Evolutionary conservation across 345 rosid species (phyloP), one percentile per base, ranked within the genome.

Genomic region (Gossypium thurberi): DNA sequence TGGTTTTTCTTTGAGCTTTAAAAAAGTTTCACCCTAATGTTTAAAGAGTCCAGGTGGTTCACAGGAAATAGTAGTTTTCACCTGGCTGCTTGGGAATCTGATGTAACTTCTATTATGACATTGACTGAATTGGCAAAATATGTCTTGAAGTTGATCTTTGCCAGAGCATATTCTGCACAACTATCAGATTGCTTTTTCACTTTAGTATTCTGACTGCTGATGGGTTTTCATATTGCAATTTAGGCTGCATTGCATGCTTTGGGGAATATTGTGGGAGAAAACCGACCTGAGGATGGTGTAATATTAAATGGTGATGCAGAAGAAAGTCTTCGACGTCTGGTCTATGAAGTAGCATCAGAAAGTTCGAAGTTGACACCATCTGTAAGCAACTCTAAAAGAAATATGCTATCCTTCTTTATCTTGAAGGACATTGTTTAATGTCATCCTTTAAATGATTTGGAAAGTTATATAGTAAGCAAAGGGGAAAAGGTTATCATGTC

Each of bases 171-270:
- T 68, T 50, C 23, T 26, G 23, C 23, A 10, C 51, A 33, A 21
- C 20, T 21, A 68, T 8, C 70, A 48, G 20, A 14, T 67, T 67
- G 71, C 43, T 26, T 50, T 25, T 50, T 17, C 5, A 10, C 1
- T 51, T 51, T 17, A 28, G 33, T 33, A 28, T 69, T 26, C 60
- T n/a, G 6, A 51, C 63, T 58, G 12, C 17, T 58, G 40, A 58
- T 11, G 59, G 75, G 21, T 18, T 56, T 48, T 26, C 18, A 6
- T n/a, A 18, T 47, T 47, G 48, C 58, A 47, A 28, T 53, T 25
- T 86, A 92, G 99, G 94, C 96, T 78, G 95, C 95, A 52, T 78
- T 94, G 74, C 92, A 89, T 77, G 88, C 95, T 75, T 82, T 92
- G 74, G 99, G 87, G 68, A 83, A 89, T 81, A 84, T 92, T 14